These are phyloP conservation scores for Rugosomyces carneus DNA, from an alignment of 1,284 basidiomycete species.

Conservation along the genomic window DNA sequence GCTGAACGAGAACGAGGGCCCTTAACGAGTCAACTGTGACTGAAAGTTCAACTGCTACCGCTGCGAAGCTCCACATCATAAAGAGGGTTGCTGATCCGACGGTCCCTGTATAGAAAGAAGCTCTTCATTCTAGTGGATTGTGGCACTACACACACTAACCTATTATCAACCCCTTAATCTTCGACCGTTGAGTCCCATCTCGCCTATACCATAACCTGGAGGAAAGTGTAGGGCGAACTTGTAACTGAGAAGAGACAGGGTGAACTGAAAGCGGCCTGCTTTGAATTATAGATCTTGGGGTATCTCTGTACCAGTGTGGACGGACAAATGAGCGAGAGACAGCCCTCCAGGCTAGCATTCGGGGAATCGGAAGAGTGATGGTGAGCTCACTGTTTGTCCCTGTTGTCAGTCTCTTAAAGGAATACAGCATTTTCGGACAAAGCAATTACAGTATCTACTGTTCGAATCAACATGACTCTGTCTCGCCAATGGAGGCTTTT, in stretches of 20 bases:
- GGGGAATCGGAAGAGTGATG: not conserved
- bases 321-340: not conserved
- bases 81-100: constrained; percentile 16
- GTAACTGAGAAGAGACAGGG: not conserved
- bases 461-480: no score
- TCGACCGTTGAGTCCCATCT: constrained; percentile 29
- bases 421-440: not conserved
- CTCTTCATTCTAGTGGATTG: not conserved
- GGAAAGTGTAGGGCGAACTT: constrained; percentile 19
- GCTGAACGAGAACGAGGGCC: constrained; percentile 24
- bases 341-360: not conserved
- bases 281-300: not conserved
- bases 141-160: constrained; percentile 17
- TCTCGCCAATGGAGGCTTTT: no score
- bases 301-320: not conserved
- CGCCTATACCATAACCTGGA: constrained; percentile 25
- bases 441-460: no score
- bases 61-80: constrained; percentile 15
- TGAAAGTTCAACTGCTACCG: constrained; percentile 21
- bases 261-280: not conserved
- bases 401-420: not conserved
- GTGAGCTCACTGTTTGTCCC: not conserved
- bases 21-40: constrained; percentile 19
- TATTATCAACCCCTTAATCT: constrained; percentile 23
- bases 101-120: constrained; percentile 7